phyloP scores from a whole-genome alignment of 192 early-diverging fungal genomes.

The Coemansia sp. region DNA sequence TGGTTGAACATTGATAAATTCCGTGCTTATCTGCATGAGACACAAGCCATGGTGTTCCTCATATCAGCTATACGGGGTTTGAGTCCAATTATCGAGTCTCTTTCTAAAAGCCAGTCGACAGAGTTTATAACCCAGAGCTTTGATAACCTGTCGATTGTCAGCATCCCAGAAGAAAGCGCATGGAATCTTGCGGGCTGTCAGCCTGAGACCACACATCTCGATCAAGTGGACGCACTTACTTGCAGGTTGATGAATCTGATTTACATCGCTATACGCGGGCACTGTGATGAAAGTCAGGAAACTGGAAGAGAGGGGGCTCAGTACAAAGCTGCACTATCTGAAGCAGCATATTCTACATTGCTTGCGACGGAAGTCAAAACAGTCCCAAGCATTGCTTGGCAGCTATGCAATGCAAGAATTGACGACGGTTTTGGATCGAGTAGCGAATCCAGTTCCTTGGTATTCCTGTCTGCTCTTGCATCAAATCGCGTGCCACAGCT shows the following conservation, averaged over 20 bases:
- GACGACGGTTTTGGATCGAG: not conserved
- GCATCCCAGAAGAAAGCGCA: constrained; percentile 40
- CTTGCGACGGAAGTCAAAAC: not conserved
- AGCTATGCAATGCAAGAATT: constrained; percentile 13
- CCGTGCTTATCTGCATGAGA: constrained; percentile 32
- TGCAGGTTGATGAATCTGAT: not conserved
- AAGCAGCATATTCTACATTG: not conserved
- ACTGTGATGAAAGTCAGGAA: not conserved
- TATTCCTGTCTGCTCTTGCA: constrained; percentile 8
- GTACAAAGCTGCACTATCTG: not conserved
- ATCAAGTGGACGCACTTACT: not conserved
- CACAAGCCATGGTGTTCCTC: constrained; percentile 22
- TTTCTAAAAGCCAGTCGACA: not conserved
- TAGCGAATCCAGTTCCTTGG: constrained; percentile 3
- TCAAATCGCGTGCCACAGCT: not conserved
- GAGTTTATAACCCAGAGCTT: constrained; percentile 28
- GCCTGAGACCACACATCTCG: not conserved
- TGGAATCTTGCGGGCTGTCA: constrained; percentile 17
- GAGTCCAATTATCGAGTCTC: not conserved
- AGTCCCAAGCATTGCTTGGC: constrained; percentile 17
- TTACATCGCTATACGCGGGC: not conserved
- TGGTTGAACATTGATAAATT: constrained; percentile 20
- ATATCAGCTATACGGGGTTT: constrained; percentile 10
- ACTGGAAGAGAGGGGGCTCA: not conserved
- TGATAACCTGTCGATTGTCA: constrained; percentile 35